Conservation (phyloP, 2,329 filamentous ascomycete species). For the Magnaporthiopsis poae region DNA sequence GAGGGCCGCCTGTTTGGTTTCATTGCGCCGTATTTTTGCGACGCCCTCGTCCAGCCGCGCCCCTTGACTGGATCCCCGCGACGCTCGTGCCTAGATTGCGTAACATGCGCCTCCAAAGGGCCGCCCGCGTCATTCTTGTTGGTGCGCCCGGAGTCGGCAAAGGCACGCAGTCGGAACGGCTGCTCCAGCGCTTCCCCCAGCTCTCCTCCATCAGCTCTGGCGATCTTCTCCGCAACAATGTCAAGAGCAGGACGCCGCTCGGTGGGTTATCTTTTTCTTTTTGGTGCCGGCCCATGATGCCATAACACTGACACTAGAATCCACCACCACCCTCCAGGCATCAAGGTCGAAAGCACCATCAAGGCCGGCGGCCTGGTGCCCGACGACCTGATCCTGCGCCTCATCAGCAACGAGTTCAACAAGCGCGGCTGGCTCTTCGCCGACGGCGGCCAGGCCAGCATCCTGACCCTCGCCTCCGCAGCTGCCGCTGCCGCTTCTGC, state of each 20-base stretch:
- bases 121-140: constrained; percentile 86
- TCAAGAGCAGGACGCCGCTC: constrained; percentile 74
- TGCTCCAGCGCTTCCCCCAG: constrained; percentile 79
- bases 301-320: background rate
- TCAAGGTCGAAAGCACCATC: constrained; percentile 83
- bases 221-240: constrained; percentile 84
- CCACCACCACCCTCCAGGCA: constrained; percentile 48
- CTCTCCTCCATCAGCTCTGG: constrained; percentile 87
- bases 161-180: constrained; percentile 84
- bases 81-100: no score
- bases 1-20: background rate
- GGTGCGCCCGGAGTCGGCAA: constrained; percentile 96
- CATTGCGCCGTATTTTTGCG: background rate
- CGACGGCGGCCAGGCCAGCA: constrained; percentile 26
- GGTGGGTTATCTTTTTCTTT: constrained; percentile 37
- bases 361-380: constrained; percentile 81
- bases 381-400: constrained; percentile 79
- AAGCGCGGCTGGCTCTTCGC: constrained; percentile 71
- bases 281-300: no score
- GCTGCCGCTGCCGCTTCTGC: constrained; percentile 32
- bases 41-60: background rate
- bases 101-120: constrained; percentile 60
- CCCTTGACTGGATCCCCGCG: no score
- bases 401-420: constrained; percentile 83
- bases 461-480: constrained; percentile 43